A percentile compares a stretch with the other conserved stretches of the same genome.
phyloP scores from a whole-genome alignment of 768 basidiomycete genomes.

The Auriscalpium microsporum region DNA sequence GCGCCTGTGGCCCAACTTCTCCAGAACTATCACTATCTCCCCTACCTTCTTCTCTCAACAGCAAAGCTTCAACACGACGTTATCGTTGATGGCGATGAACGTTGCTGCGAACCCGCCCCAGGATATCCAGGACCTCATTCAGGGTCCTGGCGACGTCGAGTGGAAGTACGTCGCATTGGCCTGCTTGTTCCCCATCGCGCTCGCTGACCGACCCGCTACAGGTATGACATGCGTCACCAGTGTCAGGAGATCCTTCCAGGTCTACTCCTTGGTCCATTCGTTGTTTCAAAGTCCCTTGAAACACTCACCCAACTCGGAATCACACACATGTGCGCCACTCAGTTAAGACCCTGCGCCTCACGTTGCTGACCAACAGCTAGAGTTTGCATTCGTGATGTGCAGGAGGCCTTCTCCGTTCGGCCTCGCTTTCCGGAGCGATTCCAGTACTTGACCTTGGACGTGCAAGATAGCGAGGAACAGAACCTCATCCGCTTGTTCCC shows the following conservation, averaged over 20 bases:
- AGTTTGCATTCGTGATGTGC: constrained; percentile 81
- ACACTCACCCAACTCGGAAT: constrained; percentile 57
- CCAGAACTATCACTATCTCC: no score
- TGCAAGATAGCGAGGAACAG: constrained; percentile 90
- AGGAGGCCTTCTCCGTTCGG: constrained; percentile 83
- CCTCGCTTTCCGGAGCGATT: constrained; percentile 80
- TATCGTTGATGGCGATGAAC: no score
- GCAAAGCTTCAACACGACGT: no score
- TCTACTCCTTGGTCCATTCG: constrained; percentile 79
- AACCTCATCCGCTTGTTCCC: constrained; percentile 90
- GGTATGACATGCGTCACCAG: constrained; percentile 94
- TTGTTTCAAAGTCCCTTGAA: constrained; percentile 76
- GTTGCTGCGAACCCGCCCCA: not conserved
- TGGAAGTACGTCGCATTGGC: constrained; percentile 53
- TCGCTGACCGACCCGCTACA: constrained; percentile 18
- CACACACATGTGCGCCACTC: constrained; percentile 64
- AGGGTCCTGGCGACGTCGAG: constrained; percentile 76
- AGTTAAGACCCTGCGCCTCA: no score
- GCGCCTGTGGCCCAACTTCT: no score
- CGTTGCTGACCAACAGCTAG: constrained; percentile 27
- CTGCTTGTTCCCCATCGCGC: no score
- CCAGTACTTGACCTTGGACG: constrained; percentile 71
- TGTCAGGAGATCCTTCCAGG: constrained; percentile 86
- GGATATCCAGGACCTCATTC: constrained; percentile 50
- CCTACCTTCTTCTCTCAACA: no score